Evolutionary conservation across 306 rosid genomes (phyloP), one percentile per base, ranked within the genome.

Genomic region (Vigna nakashimae): DNA sequence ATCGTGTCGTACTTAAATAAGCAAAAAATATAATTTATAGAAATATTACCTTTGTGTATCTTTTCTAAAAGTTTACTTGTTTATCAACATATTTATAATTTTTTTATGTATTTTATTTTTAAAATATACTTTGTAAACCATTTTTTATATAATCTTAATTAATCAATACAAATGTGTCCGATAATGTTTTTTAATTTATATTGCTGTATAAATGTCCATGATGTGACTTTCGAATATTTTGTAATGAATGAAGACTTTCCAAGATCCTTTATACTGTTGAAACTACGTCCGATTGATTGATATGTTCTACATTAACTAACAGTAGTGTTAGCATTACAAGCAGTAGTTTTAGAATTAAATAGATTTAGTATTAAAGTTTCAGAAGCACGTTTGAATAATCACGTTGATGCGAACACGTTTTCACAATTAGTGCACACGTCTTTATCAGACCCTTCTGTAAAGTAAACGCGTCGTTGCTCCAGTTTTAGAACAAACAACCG

Each of bases 381-480:
- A 1, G 65, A n/a, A 12, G 11, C 51, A 34, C 3, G 22, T 17
- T 52, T 5, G 20, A 52, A 53, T 36, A 14, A 57, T 58, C 9
- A 24, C 1, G 18, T 65, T 30, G 26, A 46, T 74, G 62, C 36
- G 32, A 18, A 13, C 79, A 59, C 65, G 18, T 59, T 42, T 42
- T 58, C 38, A 11, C 16, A 4, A 22, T 20, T 1, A 20, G 63
- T 22, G 9, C 0, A 7, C 11, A 3, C 24, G 6, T 40, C 71
- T 9, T 9, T 2, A 65, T 65, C 50, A 65, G 17, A 65, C 52
- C 43, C 43, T 8, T 59, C 65, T 59, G 38, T 59, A 59, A 59
- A 59, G 40, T 59, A 13, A 58, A 65, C 71, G n/a, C 71, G 58
- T 43, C 16, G 30, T 70, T 50, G 62, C 49, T 53, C 46, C 48